Percentiles rank a stretch among this genome's conserved stretches.
phyloP scores from a whole-genome alignment of 257 asterid species.

The Nicotiana benthamiana region DNA sequence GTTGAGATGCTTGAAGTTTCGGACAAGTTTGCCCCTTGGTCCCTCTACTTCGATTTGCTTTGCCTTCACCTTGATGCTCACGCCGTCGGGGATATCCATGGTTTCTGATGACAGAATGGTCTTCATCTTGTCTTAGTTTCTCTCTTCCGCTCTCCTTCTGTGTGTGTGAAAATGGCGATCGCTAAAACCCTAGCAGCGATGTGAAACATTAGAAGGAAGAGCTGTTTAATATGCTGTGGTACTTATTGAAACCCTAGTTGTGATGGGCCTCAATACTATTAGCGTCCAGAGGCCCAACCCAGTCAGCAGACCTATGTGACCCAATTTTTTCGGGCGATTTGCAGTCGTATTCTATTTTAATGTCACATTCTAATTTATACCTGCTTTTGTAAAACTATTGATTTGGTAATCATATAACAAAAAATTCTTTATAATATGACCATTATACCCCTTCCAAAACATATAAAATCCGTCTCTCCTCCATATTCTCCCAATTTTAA shows the following conservation, averaged over 20 bases:
- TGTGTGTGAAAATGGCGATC: not conserved
- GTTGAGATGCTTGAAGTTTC: constrained; percentile 9
- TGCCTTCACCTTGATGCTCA: constrained; percentile 3
- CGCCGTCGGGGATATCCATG: constrained; percentile 4
- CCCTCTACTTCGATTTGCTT: constrained; percentile 4
- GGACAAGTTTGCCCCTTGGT: not conserved
- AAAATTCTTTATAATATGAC: too few species aligned
- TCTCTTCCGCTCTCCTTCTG: not conserved
- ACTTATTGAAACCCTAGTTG: not conserved
- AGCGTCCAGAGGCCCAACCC: not conserved
- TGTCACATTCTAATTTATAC: too few species aligned
- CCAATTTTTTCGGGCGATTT: not conserved
- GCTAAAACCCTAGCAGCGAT: constrained; percentile 10
- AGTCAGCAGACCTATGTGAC: not conserved
- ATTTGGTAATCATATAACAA: too few species aligned
- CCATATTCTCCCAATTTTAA: too few species aligned
- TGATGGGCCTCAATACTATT: not conserved
- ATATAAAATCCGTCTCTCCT: too few species aligned
- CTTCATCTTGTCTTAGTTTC: not conserved
- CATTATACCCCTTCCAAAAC: too few species aligned
- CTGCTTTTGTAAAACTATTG: too few species aligned
- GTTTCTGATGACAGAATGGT: constrained; percentile 1
- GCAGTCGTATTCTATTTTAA: too few species aligned
- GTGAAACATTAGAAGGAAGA: not conserved
- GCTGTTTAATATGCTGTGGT: not conserved